Base-by-base conservation (phyloP, 1,139 yeast genomes). In the Nakaseomyces glabratus region DNA sequence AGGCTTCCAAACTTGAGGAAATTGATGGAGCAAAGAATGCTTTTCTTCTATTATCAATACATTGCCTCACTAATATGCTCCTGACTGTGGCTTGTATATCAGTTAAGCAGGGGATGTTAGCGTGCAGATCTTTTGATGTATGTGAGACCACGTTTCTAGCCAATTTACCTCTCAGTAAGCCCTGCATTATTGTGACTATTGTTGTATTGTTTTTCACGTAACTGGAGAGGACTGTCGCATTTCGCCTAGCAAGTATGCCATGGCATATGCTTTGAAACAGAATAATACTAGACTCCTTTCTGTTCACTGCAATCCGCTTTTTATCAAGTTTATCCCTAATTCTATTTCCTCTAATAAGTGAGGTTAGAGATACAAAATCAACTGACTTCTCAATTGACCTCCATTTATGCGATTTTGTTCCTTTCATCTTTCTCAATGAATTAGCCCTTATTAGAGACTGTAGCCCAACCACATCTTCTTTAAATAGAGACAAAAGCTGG, bases 371-470 rank as follows among this genome's bases (percentile, higher is more conserved):
- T 7, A 26, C 30, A 18, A 26, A 26, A 18, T 26, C 30, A 3
- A 18, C 30, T 14, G 8, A 7, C 7, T 17, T 26, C 13, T 26
- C 30, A 17, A 18, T 26, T 7, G 17, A 7, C 12, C 18, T 26
- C 30, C 20, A 26, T 18, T 15, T 26, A 7, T 10, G 14, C 3
- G 30, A 26, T 26, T 17, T 26, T 6, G 30, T 26, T n/a, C 30
- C 30, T 4, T 26, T n/a, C 21, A 3, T 18, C 11, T 20, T 4
- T n/a, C 41, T 1, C 62, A 55, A 42, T 19, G 38, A 20, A 11
- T 44, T 40, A 4, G 62, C 62, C 42, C 66, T 57, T 1, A 60
- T 43, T 3, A 42, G 33, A 4, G 62, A 42, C 43, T 69, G 73
- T 1, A 66, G 37, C 3, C 33, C 33, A 10, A 51, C 22, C 1